Evolutionary conservation across 2,329 filamentous ascomycete genomes (phyloP).

Genomic region (Monilinia aucupariae): DNA sequence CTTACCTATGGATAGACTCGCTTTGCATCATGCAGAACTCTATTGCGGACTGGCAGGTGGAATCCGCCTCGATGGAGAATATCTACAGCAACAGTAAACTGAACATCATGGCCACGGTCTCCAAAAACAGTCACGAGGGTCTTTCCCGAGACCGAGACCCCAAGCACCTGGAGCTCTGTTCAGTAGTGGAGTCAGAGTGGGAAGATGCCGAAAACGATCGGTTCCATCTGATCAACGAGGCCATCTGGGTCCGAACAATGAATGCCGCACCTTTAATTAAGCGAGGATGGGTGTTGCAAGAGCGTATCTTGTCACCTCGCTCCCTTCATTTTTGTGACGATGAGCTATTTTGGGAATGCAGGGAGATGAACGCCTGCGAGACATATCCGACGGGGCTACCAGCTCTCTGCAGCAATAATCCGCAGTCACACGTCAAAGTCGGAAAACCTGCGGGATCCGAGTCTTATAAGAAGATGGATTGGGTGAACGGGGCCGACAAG

Average conservation of each 20-base stretch:
- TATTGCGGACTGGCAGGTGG: slow-evolving; percentile 1
- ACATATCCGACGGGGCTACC: background rate
- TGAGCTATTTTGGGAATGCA: slow-evolving; percentile 19
- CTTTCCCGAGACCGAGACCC: background rate
- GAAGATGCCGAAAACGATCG: background rate
- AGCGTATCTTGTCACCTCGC: slow-evolving; percentile 20
- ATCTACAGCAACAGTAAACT: slow-evolving; percentile 6
- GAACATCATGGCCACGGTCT: background rate
- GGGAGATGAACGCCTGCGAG: background rate
- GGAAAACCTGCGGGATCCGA: too few relatives aligned
- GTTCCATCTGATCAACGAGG: background rate
- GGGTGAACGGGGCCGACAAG: background rate
- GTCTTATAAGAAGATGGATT: background rate
- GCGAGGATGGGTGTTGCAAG: slow-evolving; percentile 26
- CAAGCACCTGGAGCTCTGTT: background rate
- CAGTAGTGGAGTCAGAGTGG: background rate
- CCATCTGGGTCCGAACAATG: fast-evolving
- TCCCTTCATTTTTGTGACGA: slow-evolving; percentile 18
- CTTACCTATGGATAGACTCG: slow-evolving; percentile 6
- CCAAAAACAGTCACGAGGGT: background rate
- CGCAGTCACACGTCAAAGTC: background rate
- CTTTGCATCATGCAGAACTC: slow-evolving; percentile 15
- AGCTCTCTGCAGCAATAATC: background rate
- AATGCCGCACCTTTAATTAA: background rate
- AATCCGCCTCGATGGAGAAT: slow-evolving; percentile 1